Percentiles rank a stretch among this genome's conserved stretches.
These are phyloP conservation scores for Piper longum DNA, from an alignment of 164 flowering plant genomes.

Conservation along the genomic window DNA sequence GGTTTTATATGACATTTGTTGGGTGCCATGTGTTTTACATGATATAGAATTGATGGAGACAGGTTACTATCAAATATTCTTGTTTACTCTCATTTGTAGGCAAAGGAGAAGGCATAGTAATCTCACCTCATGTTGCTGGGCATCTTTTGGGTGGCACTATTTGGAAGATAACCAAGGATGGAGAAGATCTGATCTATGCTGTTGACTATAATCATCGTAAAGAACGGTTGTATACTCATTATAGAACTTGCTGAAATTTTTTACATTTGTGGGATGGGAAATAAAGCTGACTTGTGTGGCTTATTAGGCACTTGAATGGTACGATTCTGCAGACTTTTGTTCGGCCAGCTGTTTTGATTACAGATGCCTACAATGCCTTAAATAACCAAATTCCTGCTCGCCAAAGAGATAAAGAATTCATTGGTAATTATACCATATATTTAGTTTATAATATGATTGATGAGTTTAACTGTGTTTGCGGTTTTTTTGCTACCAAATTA, in stretches of 20 bases:
- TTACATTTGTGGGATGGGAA: not conserved
- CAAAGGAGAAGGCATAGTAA: conserved; percentile 94
- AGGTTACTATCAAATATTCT: not conserved
- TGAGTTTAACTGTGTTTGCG: not conserved
- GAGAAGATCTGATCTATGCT: conserved; percentile 94
- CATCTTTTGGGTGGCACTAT: conserved; percentile 92
- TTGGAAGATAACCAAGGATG: conserved; percentile 96
- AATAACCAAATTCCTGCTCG: conserved; percentile 71
- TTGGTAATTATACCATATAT: conserved; percentile 33
- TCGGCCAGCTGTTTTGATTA: conserved; percentile 93
- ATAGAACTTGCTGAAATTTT: not conserved
- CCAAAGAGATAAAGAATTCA: conserved; percentile 74
- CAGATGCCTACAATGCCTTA: conserved; percentile 93
- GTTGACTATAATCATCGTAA: conserved; percentile 96
- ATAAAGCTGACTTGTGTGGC: conserved; percentile 6
- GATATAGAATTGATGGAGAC: not conserved
- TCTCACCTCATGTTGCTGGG: conserved; percentile 94
- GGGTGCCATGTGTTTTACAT: too few species aligned
- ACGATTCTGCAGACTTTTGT: conserved; percentile 74
- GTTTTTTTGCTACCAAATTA: too few species aligned
- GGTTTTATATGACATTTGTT: too few species aligned
- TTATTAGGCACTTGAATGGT: conserved; percentile 82
- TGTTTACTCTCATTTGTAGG: conserved; percentile 19
- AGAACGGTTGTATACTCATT: conserved; percentile 44
- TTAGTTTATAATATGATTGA: not conserved